Percentiles rank a stretch among this genome's conserved stretches.
Evolutionary conservation across 345 rosid species (phyloP).

Genomic region (Moringa oleifera): DNA sequence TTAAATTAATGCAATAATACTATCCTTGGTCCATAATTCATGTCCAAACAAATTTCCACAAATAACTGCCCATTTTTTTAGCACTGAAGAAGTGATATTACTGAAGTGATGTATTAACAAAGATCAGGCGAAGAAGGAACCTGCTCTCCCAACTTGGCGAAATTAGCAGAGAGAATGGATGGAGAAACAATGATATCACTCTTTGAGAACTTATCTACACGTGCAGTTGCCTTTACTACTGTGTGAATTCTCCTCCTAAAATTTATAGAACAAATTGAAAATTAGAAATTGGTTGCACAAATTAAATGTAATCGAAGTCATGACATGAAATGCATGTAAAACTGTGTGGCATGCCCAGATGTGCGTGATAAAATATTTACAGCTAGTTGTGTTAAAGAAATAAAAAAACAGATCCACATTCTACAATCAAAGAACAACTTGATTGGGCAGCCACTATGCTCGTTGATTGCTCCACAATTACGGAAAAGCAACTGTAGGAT

Average conservation of each 20-base stretch:
- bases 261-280: slow-evolving; percentile 9
- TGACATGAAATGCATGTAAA: neutral
- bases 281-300: slow-evolving; percentile 5
- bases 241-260: slow-evolving; percentile 47
- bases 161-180: slow-evolving; percentile 92
- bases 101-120: neutral
- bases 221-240: slow-evolving; percentile 71
- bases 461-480: neutral
- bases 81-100: neutral
- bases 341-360: neutral
- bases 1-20: neutral
- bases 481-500: neutral
- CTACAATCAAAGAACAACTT: no score
- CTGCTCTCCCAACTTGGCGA: slow-evolving; percentile 91
- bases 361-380: neutral
- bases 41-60: neutral
- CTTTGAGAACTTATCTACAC: slow-evolving; percentile 93
- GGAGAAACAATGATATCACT: slow-evolving; percentile 88
- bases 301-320: slow-evolving; percentile 3
- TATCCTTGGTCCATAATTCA: neutral
- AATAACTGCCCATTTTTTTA: neutral
- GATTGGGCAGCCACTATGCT: neutral
- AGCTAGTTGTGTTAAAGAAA: no score
- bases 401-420: neutral
- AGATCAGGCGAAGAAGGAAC: slow-evolving; percentile 22